Evolutionary conservation across 1,284 basidiomycete genomes (phyloP), one percentile per base, ranked within the genome.

Genomic region (Leccinum brunneo-olivaceum): DNA sequence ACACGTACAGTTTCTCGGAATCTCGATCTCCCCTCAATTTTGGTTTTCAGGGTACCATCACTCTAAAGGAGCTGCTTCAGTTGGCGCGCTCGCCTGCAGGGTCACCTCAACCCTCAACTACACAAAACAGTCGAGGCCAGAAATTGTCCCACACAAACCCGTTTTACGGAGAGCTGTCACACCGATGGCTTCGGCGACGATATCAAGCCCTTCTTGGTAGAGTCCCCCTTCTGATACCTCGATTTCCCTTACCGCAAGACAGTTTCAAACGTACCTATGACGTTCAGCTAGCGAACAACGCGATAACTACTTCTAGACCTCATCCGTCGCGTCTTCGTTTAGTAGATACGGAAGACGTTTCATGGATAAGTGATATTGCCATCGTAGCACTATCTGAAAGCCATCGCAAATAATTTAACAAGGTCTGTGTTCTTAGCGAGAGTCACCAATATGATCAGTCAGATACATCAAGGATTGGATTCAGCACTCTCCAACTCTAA

Each of bases 171-270:
- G 49, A 55, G n/a, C 67, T 72, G 48, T 69, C 72, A 16, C 66
- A 64, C 37, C 68, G 82, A 48, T 87, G 81, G 72, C 55, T 88
- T 48, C 76, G 81, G 39, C 70, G 84, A 39, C 72, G 81, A 42
- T 88, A 81, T 50, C 76, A 72, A 45, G 65, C 70, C 29, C 67
- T 89, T 15, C 65, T 89, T 4, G 67, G 67, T 12, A 70, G 69
- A 18, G 49, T 81, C 16, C 85, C 86, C 0, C 60, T 78, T 25
- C 62, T 86, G 11, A 65, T 63, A n/a, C 72, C 70, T 51, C 55
- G 35, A 18, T 38, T 6, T 14, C n/a, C 47, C 23, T 32, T 35
- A 7, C 24, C 40, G 18, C 43, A 39, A 43, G 45, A 41, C 33
- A 41, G 39, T 5, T 14, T 15, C 6, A 47, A 47, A 34, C 32